phyloP scores from a whole-genome alignment of 495 filamentous ascomycete genomes.

The Cudoniella acicularis region DNA sequence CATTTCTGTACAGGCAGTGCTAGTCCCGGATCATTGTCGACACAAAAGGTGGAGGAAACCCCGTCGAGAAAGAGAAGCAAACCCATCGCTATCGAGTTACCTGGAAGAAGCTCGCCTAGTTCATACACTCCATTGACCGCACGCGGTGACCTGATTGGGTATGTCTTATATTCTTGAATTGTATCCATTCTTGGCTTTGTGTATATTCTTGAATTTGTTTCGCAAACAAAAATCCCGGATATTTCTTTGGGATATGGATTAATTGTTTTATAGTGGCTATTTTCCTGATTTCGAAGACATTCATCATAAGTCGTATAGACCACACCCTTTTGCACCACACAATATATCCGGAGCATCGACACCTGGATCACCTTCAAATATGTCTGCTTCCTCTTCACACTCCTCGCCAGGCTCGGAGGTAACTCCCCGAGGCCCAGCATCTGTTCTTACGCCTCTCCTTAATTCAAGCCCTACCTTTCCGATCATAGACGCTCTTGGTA shows the following conservation, averaged over 20 bases:
- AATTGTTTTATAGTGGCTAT: slow-evolving; percentile 36
- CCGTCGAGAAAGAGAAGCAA: slow-evolving; percentile 27
- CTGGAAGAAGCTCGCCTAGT: slow-evolving; percentile 22
- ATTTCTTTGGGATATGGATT: slow-evolving; percentile 3
- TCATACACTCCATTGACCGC: slow-evolving; percentile 44
- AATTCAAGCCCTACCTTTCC: neutral
- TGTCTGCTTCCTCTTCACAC: slow-evolving; percentile 13
- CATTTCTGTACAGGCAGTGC: neutral
- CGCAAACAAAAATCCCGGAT: slow-evolving; percentile 7
- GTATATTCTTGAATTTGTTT: too few species aligned
- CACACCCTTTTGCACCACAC: slow-evolving; percentile 11
- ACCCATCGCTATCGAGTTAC: slow-evolving; percentile 46
- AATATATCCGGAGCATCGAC: slow-evolving; percentile 2
- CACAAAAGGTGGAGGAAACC: neutral
- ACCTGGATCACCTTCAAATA: neutral
- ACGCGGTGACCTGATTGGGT: slow-evolving; percentile 48
- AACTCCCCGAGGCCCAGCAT: neutral
- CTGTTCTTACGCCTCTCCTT: neutral
- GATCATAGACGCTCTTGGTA: slow-evolving; percentile 11
- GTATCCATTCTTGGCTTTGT: too few species aligned
- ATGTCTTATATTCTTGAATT: slow-evolving; percentile 28
- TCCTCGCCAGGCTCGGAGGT: slow-evolving; percentile 2
- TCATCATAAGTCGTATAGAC: slow-evolving; percentile 1
- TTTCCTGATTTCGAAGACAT: slow-evolving; percentile 48
- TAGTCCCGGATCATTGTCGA: neutral